Evolutionary conservation across 345 rosid species (phyloP), one percentile per base, ranked within the genome.

Genomic region (Camelina sativa): DNA sequence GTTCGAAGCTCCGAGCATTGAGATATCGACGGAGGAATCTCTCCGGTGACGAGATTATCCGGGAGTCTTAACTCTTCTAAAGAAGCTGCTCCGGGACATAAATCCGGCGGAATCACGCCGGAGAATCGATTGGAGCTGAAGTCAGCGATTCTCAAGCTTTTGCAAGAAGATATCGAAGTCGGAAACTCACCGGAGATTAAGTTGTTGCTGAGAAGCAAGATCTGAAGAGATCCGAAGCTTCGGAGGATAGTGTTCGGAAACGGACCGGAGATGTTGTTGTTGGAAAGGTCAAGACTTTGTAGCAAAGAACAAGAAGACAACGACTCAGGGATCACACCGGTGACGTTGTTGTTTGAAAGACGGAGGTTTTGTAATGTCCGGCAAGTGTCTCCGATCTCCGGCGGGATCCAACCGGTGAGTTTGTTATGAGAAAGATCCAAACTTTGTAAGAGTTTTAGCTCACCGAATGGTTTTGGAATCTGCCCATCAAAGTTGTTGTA

Each of bases 41-140:
- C 84, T 69, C 99, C 97, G 2, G 70, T 52, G 7, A 94, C 76
- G 60, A 86, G 88, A 75, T 94, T 94, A 72, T 90, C 99, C 0
- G 99, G 93, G 62, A 89, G 77, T 71, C 91, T 86, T 55, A 94
- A 83, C 75, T 90, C 97, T 70, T 94, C 95, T 12, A 94, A 86
- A 1, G 84, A 79, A 40, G 81, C 84, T 22, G 91, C 97, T 67
- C 97, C 97, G 3, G 93, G 93, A 67, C 99, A 94, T 79, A 94
- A 79, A 62, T 90, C 89, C 11, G 78, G 84, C 5, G 97, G 96
- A 76, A 94, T 88, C 69, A 62, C 73, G 4, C 97, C 97, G 40
- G 88, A 82, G 71, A 94, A 78, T 75, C 74, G 68, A 70, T 94
- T 94, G 43, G 99, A 90, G 72, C 99, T 87, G 32, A 94, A 86